Evolutionary conservation across 305 asterid genomes (phyloP).

Genomic region (Nicotiana rustica): DNA sequence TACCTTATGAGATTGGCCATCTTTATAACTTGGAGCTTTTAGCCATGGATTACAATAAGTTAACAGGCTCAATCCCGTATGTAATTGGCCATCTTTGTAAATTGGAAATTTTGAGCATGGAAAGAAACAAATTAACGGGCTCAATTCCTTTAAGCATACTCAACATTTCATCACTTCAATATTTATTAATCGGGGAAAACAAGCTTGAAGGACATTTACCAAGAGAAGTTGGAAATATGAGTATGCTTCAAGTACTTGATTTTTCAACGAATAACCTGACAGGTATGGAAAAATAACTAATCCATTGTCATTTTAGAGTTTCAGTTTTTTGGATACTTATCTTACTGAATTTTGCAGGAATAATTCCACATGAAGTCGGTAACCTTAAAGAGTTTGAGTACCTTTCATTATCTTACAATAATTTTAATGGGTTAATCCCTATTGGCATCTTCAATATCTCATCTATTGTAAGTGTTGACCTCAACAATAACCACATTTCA

Average conservation of each 20-base stretch:
- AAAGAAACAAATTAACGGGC: neutral
- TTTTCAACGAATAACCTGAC: neutral
- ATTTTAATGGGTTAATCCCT: conserved; percentile 38
- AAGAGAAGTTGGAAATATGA: conserved; percentile 10
- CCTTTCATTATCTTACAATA: neutral
- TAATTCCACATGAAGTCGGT: conserved; percentile 17
- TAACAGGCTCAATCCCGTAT: no score
- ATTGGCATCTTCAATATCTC: conserved; percentile 35
- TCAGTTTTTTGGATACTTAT: neutral
- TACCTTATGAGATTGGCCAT: conserved; percentile 34
- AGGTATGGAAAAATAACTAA: neutral
- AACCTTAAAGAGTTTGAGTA: neutral
- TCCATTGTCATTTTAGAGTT: neutral
- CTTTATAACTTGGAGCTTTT: neutral
- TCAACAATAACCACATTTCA: neutral
- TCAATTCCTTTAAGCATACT: conserved; percentile 11
- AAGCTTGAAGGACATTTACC: neutral
- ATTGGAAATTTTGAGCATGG: neutral
- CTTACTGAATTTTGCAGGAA: neutral
- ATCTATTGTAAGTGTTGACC: neutral
- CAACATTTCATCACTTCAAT: conserved; percentile 21
- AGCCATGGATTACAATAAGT: neutral
- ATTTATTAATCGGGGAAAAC: neutral
- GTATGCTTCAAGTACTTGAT: neutral
- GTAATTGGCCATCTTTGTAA: neutral